Base-by-base conservation (phyloP, 768 basidiomycete genomes). In the Cyclocybe cylindracea region DNA sequence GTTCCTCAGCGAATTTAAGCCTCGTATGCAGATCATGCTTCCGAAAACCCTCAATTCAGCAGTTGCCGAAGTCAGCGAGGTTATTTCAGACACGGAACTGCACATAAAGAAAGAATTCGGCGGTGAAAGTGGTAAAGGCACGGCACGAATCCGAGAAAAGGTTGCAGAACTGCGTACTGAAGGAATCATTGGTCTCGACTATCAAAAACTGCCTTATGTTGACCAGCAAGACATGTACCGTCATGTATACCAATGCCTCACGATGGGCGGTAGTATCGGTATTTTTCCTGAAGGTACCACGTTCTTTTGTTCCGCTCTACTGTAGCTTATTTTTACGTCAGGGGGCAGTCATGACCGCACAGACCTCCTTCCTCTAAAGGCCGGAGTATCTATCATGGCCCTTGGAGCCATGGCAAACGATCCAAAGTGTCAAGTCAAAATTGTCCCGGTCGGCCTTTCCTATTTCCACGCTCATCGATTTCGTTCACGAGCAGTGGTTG, bases 281-380 rank as follows among this genome's bases (percentile, higher is more conserved):
- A 98, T 99, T 57, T 98, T 98, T 65, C 97, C 97, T 36, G 97
- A 98, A 86, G 96, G 95, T 92, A 58, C 39, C 16, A 39, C 13
- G n/a, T 35, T 18, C 19, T 31, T 24, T 46, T 49, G 34, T 37
- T 31, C 18, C 35, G 18, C 37, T 37, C 13, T 16, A 54, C 16
- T 53, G 16, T 18, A 44, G 37, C 29, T 56, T 48, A 59, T 43
- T 14, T 16, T 39, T 46, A 45, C 14, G 40, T 45, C 55, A 98
- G 95, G 97, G 60, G 97, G 97, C 50, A 98, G 95, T 52, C 97
- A 99, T 69, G 97, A 99, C 70, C 87, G 97, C 37, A 95, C 92
- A 7, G 94, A 98, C 69, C 80, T 98, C 44, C 82, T 98, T 14
- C 97, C 97, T 2, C 79, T 99, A 37, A 99, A 99, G 72, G 97